These are phyloP conservation scores for Mortierella sp. DNA, from an alignment of 371 early-diverging fungal species.

Conservation along the genomic window DNA sequence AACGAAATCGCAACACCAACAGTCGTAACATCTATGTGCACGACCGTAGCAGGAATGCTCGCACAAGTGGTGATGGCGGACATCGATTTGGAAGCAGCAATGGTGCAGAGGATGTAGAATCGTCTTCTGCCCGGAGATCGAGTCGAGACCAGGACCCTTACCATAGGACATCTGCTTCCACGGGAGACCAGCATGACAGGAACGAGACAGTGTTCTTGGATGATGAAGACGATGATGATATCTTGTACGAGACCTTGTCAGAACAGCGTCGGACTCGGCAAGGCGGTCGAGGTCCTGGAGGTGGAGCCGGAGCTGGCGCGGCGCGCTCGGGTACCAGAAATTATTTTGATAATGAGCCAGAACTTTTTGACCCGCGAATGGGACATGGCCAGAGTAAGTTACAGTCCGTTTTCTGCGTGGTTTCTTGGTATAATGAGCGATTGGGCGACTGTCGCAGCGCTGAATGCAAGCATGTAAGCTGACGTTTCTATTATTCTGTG, in stretches of 20 bases:
- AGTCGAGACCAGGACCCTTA: background rate
- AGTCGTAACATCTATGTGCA: background rate
- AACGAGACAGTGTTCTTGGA: constrained; percentile 33
- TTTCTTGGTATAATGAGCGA: background rate
- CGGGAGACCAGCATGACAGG: background rate
- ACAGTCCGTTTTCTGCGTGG: background rate
- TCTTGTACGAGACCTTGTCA: constrained; percentile 37
- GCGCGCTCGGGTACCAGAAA: background rate
- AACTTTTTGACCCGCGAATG: constrained; percentile 36
- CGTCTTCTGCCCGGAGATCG: background rate
- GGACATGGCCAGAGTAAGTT: constrained; percentile 36
- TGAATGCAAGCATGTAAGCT: background rate
- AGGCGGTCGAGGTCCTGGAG: background rate
- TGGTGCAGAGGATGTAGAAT: background rate
- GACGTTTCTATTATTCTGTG: background rate
- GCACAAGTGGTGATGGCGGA: background rate
- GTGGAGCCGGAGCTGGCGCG: background rate
- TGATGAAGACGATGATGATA: constrained; percentile 37
- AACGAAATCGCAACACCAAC: background rate
- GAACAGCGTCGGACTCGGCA: constrained; percentile 9
- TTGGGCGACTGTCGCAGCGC: background rate
- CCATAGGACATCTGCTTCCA: background rate
- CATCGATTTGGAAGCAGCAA: background rate
- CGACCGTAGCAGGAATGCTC: background rate
- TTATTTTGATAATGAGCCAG: constrained; percentile 12